Percentiles rank a stretch among this genome's conserved stretches.
phyloP scores from a whole-genome alignment of 441 rosid species.

The Populus hybrid region DNA sequence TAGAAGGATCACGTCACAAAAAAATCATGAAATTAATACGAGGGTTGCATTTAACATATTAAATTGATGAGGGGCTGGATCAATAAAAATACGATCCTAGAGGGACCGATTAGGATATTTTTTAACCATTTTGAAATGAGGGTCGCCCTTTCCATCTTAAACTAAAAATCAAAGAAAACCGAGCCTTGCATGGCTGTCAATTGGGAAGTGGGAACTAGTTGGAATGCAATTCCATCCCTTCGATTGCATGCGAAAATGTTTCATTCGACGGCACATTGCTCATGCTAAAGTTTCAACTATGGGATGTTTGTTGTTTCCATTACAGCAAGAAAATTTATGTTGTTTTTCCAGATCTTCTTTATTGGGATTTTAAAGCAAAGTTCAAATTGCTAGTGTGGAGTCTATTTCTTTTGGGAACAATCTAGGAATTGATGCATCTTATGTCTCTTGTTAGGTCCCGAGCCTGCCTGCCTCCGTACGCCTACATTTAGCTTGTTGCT shows the following conservation, averaged over 20 bases:
- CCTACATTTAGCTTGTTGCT: too few relatives aligned
- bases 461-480: background rate
- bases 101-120: background rate
- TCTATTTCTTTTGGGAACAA: conserved; percentile 21
- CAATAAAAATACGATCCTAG: background rate
- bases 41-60: background rate
- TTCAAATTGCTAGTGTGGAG: background rate
- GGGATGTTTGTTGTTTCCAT: conserved; percentile 3
- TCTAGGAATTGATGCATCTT: conserved; percentile 23
- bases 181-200: background rate
- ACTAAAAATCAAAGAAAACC: background rate
- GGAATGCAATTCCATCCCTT: background rate
- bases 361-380: conserved; percentile 23
- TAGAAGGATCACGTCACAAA: background rate
- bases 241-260: background rate
- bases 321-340: conserved; percentile 2
- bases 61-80: background rate
- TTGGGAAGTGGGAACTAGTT: background rate
- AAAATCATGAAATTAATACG: too few relatives aligned
- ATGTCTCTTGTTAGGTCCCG: conserved; percentile 18
- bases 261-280: background rate
- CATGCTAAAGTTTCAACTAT: background rate
- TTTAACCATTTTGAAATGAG: background rate
- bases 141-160: background rate
- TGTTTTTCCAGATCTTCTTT: background rate